Evolutionary conservation across 2,329 filamentous ascomycete genomes (phyloP).

Genomic region (Bimuria novae-zelandiae): DNA sequence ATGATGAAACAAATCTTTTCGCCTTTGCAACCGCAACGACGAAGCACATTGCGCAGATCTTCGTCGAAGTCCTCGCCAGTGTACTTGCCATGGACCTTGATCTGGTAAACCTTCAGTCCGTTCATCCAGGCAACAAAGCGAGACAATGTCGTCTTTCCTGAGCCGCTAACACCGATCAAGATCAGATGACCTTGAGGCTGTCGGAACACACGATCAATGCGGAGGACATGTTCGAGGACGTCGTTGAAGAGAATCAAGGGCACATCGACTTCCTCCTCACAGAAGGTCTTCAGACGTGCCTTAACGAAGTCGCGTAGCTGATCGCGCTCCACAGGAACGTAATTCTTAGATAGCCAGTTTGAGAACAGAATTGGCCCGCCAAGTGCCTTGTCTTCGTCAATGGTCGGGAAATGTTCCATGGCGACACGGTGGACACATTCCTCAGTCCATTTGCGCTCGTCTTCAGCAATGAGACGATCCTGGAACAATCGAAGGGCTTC

Average conservation of each 20-base stretch:
- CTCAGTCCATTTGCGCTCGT: conserved; percentile 94
- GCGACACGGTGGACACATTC: conserved; percentile 86
- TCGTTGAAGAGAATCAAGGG: conserved; percentile 99
- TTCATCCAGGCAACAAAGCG: conserved; percentile 99
- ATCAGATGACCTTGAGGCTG: conserved; percentile 98
- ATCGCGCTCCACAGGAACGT: conserved; percentile 94
- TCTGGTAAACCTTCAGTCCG: conserved; percentile 97
- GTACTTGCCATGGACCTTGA: conserved; percentile 99
- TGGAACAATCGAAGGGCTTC: conserved; percentile 96
- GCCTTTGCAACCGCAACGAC: conserved; percentile 93
- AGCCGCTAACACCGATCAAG: conserved; percentile 96
- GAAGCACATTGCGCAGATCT: conserved; percentile 89
- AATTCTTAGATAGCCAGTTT: conserved; percentile 99
- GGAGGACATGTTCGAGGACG: conserved; percentile 94
- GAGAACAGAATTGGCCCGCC: conserved; percentile 96
- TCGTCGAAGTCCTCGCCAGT: conserved; percentile 99
- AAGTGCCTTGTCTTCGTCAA: conserved; percentile 86
- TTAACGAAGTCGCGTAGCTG: conserved; percentile 97
- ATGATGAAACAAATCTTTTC: conserved; percentile 99
- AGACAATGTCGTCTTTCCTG: conserved; percentile 96
- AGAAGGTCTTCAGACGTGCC: conserved; percentile 95
- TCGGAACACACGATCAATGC: conserved; percentile 97
- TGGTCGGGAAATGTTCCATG: conserved; percentile 89
- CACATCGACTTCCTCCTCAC: conserved; percentile 98
- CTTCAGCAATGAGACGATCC: conserved; percentile 91